A percentile compares a stretch with the other conserved stretches of the same genome.
Evolutionary conservation across 2,329 filamentous ascomycete genomes (phyloP).

Genomic region (Dothidotthia symphoricarpi): DNA sequence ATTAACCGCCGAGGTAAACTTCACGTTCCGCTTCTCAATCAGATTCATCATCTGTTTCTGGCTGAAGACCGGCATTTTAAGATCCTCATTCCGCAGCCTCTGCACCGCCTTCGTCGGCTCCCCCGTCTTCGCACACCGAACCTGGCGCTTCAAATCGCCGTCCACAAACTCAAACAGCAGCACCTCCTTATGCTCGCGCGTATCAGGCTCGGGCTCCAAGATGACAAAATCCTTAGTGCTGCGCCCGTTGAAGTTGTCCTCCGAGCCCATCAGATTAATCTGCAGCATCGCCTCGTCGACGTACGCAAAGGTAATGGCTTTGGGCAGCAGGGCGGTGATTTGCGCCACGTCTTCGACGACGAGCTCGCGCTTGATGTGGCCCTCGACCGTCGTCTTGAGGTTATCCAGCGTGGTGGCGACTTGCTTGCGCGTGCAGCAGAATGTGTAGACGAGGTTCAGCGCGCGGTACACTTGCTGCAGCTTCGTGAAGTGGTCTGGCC

Average conservation of each 20-base stretch:
- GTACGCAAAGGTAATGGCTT: slow-evolving; percentile 78
- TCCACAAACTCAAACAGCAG: slow-evolving; percentile 91
- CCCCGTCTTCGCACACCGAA: slow-evolving; percentile 68
- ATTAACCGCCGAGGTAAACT: slow-evolving; percentile 76
- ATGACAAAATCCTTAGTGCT: slow-evolving; percentile 49
- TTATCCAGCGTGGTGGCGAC: slow-evolving; percentile 89
- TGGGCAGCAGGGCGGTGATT: slow-evolving; percentile 74
- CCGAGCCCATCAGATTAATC: slow-evolving; percentile 70
- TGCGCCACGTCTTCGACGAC: slow-evolving; percentile 76
- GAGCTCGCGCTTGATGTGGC: slow-evolving; percentile 70
- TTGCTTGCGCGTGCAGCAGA: slow-evolving; percentile 90
- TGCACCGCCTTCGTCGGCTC: slow-evolving; percentile 66
- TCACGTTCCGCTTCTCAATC: slow-evolving; percentile 85
- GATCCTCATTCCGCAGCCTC: slow-evolving; percentile 70
- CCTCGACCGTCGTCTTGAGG: slow-evolving; percentile 79
- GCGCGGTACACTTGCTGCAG: slow-evolving; percentile 78
- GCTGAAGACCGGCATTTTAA: slow-evolving; percentile 90
- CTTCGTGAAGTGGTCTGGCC: slow-evolving; percentile 72
- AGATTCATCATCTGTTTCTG: slow-evolving; percentile 87
- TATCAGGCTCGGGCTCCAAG: slow-evolving; percentile 36
- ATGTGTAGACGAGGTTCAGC: slow-evolving; percentile 89
- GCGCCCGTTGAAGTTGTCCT: slow-evolving; percentile 63
- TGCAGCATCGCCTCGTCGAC: slow-evolving; percentile 82
- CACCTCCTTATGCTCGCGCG: slow-evolving; percentile 61
- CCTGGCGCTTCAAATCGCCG: slow-evolving; percentile 81